These are phyloP conservation scores for Marchantia polymorpha DNA, from an alignment of 225 moss, liverwort and hornwort genomes.

Conservation along the genomic window DNA sequence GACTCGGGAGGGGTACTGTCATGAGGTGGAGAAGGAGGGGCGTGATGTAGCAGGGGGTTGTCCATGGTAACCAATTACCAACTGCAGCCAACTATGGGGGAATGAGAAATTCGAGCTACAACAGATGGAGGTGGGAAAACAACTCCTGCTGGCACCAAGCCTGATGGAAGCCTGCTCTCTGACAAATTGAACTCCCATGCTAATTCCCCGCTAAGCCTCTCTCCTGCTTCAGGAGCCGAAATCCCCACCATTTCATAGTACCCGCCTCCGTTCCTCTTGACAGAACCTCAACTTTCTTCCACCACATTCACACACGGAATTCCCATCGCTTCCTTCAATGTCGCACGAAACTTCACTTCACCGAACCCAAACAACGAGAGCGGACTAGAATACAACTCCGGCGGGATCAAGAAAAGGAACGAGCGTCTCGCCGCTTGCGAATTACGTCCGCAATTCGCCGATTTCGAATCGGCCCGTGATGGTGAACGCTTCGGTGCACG, in stretches of 20 bases:
- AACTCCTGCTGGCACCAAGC: not conserved
- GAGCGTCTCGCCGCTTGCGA: not conserved
- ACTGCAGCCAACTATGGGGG: constrained; percentile 6
- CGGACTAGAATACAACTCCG: not conserved
- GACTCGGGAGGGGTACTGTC: constrained; percentile 27
- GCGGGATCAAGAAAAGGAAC: not conserved
- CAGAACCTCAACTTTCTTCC: no score
- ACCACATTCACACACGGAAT: not conserved
- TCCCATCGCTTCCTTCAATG: not conserved
- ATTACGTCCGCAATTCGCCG: not conserved
- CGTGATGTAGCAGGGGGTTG: not conserved
- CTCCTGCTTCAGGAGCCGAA: not conserved
- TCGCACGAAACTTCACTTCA: not conserved
- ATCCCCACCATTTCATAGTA: constrained; percentile 15
- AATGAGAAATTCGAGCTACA: not conserved
- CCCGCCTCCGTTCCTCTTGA: not conserved
- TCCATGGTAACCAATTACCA: constrained; percentile 15
- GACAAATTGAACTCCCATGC: constrained; percentile 7
- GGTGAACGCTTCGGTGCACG: not conserved
- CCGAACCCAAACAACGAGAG: not conserved
- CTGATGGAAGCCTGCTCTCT: not conserved
- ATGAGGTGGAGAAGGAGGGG: constrained; percentile 26
- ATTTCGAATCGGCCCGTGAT: not conserved
- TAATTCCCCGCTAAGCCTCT: constrained; percentile 15
- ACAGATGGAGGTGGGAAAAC: not conserved